Evolutionary conservation across 805 yeast genomes (phyloP).

Genomic region (Saccharomycopsis selenospora): DNA sequence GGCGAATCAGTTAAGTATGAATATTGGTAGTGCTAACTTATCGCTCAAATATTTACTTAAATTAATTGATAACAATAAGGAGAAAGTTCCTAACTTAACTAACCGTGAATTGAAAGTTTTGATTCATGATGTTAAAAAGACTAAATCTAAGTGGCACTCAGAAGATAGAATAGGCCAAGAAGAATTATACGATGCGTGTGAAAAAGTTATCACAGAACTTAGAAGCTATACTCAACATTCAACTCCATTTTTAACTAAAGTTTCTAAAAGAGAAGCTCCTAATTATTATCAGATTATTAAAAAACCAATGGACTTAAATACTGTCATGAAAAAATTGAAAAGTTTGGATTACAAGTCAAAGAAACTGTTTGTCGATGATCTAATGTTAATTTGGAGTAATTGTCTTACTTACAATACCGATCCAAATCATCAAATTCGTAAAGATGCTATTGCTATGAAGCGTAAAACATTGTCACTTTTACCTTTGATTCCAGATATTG

Average conservation of each 20-base stretch:
- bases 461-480: slow-evolving; percentile 69
- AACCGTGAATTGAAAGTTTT: slow-evolving; percentile 80
- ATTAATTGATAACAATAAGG: slow-evolving; percentile 72
- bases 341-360: slow-evolving; percentile 76
- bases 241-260: slow-evolving; percentile 90
- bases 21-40: slow-evolving; percentile 66
- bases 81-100: slow-evolving; percentile 55
- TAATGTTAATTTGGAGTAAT: slow-evolving; percentile 92
- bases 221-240: slow-evolving; percentile 94
- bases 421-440: slow-evolving; percentile 84
- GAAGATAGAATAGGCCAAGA: slow-evolving; percentile 96
- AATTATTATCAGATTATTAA: slow-evolving; percentile 87
- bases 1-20: slow-evolving; percentile 27
- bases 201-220: slow-evolving; percentile 83
- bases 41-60: slow-evolving; percentile 74
- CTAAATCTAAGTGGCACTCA: slow-evolving; percentile 95
- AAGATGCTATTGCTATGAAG: slow-evolving; percentile 94
- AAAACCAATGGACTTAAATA: slow-evolving; percentile 93
- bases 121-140: slow-evolving; percentile 87
- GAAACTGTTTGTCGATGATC: slow-evolving; percentile 86
- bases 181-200: slow-evolving; percentile 95
- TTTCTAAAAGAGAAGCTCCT: slow-evolving; percentile 97
- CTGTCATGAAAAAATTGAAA: slow-evolving; percentile 86
- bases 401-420: slow-evolving; percentile 91
- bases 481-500: slow-evolving; percentile 86